These are phyloP conservation scores for Apiotrichum gamsii DNA, from an alignment of 1,284 basidiomycete species.

Conservation along the genomic window DNA sequence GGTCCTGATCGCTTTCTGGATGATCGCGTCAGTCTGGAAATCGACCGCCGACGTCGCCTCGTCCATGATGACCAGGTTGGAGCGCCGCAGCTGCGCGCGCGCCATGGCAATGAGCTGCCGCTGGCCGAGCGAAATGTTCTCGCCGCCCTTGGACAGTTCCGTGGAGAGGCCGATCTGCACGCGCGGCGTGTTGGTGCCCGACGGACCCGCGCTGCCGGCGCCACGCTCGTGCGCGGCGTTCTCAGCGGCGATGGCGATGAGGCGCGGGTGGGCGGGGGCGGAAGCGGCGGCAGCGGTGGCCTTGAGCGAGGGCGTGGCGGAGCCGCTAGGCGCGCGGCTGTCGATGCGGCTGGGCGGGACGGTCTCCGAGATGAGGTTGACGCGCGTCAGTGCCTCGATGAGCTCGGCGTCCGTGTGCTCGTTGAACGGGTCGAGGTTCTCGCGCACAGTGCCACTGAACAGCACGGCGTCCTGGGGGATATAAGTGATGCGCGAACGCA, in stretches of 20 bases:
- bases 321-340: not conserved
- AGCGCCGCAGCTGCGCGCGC: slow-evolving; percentile 65
- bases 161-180: slow-evolving; percentile 60
- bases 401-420: slow-evolving; percentile 76
- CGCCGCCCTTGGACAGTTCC: slow-evolving; percentile 68
- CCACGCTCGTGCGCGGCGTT: slow-evolving; percentile 5
- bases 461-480: slow-evolving; percentile 63
- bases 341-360: slow-evolving; percentile 4
- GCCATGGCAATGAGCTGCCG: slow-evolving; percentile 66
- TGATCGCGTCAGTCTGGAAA: slow-evolving; percentile 61
- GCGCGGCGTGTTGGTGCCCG: slow-evolving; percentile 4
- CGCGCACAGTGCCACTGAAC: slow-evolving; percentile 77
- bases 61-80: slow-evolving; percentile 72
- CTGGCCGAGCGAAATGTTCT: slow-evolving; percentile 80
- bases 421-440: slow-evolving; percentile 80
- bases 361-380: slow-evolving; percentile 26
- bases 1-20: slow-evolving; percentile 71
- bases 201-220: not conserved
- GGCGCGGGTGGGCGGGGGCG: slow-evolving; percentile 3
- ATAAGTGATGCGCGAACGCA: slow-evolving; percentile 51
- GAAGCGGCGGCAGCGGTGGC: not conserved
- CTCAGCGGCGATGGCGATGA: slow-evolving; percentile 21
- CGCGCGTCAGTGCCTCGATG: slow-evolving; percentile 50
- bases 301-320: slow-evolving; percentile 11
- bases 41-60: slow-evolving; percentile 78